phyloP scores from a whole-genome alignment of 768 basidiomycete species.

The Xerocomus potaroensis region DNA sequence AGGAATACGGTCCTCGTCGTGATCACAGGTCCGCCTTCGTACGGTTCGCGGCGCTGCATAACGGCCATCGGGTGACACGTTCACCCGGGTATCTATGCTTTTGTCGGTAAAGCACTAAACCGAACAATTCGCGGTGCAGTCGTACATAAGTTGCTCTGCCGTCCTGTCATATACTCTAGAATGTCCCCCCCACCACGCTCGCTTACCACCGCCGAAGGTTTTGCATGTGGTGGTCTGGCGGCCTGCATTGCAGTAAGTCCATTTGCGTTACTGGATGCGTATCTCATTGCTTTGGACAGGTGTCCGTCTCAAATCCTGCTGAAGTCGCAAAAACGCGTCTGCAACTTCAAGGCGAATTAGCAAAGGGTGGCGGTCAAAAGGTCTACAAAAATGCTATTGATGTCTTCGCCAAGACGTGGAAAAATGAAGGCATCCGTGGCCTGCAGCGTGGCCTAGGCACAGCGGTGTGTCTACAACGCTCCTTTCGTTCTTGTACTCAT shows the following conservation, averaged over 20 bases:
- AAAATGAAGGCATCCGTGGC: constrained; percentile 86
- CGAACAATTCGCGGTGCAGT: not conserved
- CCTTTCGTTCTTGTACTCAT: not conserved
- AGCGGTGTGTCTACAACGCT: constrained; percentile 54
- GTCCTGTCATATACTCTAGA: not conserved
- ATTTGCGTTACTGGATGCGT: not conserved
- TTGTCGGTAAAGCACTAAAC: not conserved
- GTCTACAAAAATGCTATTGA: constrained; percentile 92
- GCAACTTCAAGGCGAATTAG: constrained; percentile 93
- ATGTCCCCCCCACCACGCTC: constrained; percentile 25
- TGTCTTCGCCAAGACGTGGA: constrained; percentile 82
- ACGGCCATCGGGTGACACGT: constrained; percentile 1
- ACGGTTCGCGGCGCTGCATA: constrained; percentile 15
- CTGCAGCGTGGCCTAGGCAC: constrained; percentile 88
- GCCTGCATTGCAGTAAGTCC: constrained; percentile 77
- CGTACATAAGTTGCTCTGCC: constrained; percentile 1
- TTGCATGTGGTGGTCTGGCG: constrained; percentile 85
- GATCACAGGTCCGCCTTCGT: constrained; percentile 36
- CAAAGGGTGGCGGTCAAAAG: constrained; percentile 61
- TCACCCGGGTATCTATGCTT: too few relatives aligned
- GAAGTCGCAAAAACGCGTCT: constrained; percentile 87
- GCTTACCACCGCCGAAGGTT: constrained; percentile 73
- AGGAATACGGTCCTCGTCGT: constrained; percentile 51
- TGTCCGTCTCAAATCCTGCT: constrained; percentile 75
- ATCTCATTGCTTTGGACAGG: constrained; percentile 39